Conservation (phyloP, 1,284 basidiomycete species). For the Mycosarcoma maydis region DNA sequence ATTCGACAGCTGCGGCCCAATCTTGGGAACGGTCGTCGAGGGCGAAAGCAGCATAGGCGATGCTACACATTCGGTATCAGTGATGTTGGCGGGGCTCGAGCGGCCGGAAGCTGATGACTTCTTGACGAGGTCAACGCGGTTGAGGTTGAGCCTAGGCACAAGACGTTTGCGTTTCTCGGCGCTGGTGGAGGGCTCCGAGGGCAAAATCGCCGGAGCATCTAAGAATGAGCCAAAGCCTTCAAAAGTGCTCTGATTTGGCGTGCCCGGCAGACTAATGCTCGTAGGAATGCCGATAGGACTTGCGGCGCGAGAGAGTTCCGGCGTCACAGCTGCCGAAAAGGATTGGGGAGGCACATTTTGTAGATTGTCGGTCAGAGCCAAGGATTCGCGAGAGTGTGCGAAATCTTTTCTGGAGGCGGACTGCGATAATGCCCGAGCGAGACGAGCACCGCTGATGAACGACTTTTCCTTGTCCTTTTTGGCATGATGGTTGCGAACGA, state of each 20-base stretch:
- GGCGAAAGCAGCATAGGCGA: slow-evolving; percentile 40
- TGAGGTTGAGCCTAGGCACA: slow-evolving; percentile 38
- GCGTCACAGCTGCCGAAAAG: slow-evolving; percentile 33
- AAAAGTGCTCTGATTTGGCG: slow-evolving; percentile 37
- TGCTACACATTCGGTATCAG: slow-evolving; percentile 20
- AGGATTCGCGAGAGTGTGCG: slow-evolving; percentile 9
- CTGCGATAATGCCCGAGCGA: slow-evolving; percentile 34
- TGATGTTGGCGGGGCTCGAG: slow-evolving; percentile 23
- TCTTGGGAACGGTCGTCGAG: slow-evolving; percentile 6
- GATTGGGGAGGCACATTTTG: slow-evolving; percentile 17
- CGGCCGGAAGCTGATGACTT: slow-evolving; percentile 22
- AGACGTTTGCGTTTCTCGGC: slow-evolving; percentile 23
- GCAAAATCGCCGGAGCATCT: slow-evolving; percentile 1
- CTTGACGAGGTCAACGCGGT: slow-evolving; percentile 19
- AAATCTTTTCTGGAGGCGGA: slow-evolving; percentile 24
- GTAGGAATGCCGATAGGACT: slow-evolving; percentile 32
- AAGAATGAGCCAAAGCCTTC: slow-evolving; percentile 12
- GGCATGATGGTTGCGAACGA: slow-evolving; percentile 57
- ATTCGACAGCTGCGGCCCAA: slow-evolving; percentile 1
- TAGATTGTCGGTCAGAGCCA: slow-evolving; percentile 9
- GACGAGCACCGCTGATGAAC: slow-evolving; percentile 38
- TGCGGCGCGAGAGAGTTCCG: slow-evolving; percentile 42
- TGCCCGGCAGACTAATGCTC: slow-evolving; percentile 36
- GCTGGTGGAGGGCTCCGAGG: background rate
- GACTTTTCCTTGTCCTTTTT: slow-evolving; percentile 31